Conservation (phyloP, 345 rosid species). For the Nephelium lappaceum region DNA sequence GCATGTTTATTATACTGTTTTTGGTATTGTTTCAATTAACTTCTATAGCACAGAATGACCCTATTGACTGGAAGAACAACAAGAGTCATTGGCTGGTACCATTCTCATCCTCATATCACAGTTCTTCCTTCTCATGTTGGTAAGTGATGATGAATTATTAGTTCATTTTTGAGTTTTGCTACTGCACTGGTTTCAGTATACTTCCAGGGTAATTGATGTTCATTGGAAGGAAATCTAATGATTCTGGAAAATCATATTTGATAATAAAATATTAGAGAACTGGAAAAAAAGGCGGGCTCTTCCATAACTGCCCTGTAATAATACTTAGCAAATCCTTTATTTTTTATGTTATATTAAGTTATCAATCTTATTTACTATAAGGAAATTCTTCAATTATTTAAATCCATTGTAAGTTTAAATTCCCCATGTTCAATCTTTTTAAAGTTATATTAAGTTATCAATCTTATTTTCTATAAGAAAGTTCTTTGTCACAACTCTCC, state of each 20-base stretch:
- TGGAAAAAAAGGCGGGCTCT: neutral
- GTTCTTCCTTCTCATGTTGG: slow-evolving; percentile 99
- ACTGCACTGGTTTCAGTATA: neutral
- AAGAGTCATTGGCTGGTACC: slow-evolving; percentile 98
- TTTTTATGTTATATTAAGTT: neutral
- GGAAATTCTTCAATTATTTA: neutral
- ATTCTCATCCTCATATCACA: slow-evolving; percentile 98
- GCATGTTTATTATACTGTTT: neutral
- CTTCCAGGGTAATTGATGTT: neutral
- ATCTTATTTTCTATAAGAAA: no score
- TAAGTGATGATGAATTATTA: slow-evolving; percentile 31
- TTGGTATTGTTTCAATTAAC: slow-evolving; percentile 36
- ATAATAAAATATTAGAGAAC: neutral
- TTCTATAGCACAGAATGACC: slow-evolving; percentile 75
- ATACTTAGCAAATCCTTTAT: neutral
- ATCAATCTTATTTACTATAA: neutral
- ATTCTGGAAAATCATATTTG: neutral
- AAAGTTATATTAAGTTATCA: no score
- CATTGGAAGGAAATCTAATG: neutral
- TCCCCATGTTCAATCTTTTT: neutral
- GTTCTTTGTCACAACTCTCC: no score
- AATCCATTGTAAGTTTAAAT: neutral
- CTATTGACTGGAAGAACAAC: slow-evolving; percentile 78
- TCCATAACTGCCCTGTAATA: neutral
- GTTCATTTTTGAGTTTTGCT: neutral